Evolutionary conservation across 768 basidiomycete species (phyloP).

Genomic region (Pleurotus cornucopiae): DNA sequence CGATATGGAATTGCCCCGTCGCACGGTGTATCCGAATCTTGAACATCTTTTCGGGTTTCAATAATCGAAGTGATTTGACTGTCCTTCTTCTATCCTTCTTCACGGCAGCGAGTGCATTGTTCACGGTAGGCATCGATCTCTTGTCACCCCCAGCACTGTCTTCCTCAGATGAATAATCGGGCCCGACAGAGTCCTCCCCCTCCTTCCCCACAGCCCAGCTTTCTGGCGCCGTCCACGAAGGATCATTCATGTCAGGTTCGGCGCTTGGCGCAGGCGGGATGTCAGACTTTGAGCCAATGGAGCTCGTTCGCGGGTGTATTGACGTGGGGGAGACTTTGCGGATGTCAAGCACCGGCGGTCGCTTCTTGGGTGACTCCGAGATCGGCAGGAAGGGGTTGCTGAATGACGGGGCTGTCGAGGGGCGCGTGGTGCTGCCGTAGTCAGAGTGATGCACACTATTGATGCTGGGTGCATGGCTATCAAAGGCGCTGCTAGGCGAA

Average conservation of each 20-base stretch:
- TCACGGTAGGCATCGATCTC: conserved; percentile 6
- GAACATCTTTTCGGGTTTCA: conserved; percentile 24
- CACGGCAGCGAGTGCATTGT: neutral
- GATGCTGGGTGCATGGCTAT: conserved; percentile 20
- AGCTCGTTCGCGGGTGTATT: conserved; percentile 12
- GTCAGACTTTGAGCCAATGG: conserved; percentile 8
- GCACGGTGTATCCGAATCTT: conserved; percentile 75
- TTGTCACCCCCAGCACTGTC: conserved; percentile 19
- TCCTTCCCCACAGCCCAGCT: conserved; percentile 70
- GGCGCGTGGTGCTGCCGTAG: conserved; percentile 18
- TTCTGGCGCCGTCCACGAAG: conserved; percentile 66
- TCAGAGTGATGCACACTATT: conserved; percentile 29
- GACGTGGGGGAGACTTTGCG: conserved; percentile 55
- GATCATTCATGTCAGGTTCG: conserved; percentile 13
- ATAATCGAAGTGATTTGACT: conserved; percentile 5
- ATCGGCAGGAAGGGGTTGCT: conserved; percentile 37
- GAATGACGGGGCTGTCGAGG: conserved; percentile 29
- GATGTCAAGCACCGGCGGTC: conserved; percentile 15
- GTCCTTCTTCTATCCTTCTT: conserved; percentile 8
- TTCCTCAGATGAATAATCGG: conserved; percentile 40
- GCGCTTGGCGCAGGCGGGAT: conserved; percentile 1
- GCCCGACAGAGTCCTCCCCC: conserved; percentile 32
- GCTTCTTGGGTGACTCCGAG: conserved; percentile 19
- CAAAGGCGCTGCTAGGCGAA: conserved; percentile 41
- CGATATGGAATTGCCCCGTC: conserved; percentile 68